Base-by-base conservation (phyloP, 495 filamentous ascomycete species). In the Diplogelasinospora grovesii region DNA sequence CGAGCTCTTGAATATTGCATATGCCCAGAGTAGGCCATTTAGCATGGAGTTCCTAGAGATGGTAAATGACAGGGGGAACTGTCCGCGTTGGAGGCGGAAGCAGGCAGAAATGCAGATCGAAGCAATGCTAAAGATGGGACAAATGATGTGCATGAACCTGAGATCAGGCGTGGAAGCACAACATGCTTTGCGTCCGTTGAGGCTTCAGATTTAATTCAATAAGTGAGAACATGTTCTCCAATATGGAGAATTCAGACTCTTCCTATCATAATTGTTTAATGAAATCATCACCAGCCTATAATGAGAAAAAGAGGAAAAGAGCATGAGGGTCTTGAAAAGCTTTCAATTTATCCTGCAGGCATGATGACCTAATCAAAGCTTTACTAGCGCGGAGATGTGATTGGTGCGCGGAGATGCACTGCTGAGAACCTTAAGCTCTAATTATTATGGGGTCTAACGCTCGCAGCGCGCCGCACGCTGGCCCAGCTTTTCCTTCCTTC, bases 271-370 rank as follows among this genome's bases (percentile, higher is more conserved):
- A 49, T 50, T 55, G 58, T 65, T 50, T 62, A 40, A 39, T 55
- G 48, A 56, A 63, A 73, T 77, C 73, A 75, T 77, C 73, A 77
- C 58, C 28, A 72, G 72, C 71, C 65, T n/a, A 59, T 60, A 36
- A 24, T 22, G 46, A 41, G 46, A 46, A 53, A 30, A 48, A 36
- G 36, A 45, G 48, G 34, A 40, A 39, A 43, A 33, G 34, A 43
- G 19, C n/a, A 4, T 22, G 41, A 18, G 20, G 6, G 10, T 23
- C 4, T 23, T 11, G 26, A 36, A 48, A 41, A 49, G 18, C 29
- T 27, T 31, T 39, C n/a, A n/a, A n/a, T 39, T 44, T 40, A 40
- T 43, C n/a, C 20, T 40, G 31, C 16, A 16, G 25, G 5, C 10
- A 4, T 28, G 46, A 39, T 49, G 44, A 49, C 36, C 19, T 49